Conservation (phyloP, 164 flowering plant genomes). For the Taxillus chinensis region DNA sequence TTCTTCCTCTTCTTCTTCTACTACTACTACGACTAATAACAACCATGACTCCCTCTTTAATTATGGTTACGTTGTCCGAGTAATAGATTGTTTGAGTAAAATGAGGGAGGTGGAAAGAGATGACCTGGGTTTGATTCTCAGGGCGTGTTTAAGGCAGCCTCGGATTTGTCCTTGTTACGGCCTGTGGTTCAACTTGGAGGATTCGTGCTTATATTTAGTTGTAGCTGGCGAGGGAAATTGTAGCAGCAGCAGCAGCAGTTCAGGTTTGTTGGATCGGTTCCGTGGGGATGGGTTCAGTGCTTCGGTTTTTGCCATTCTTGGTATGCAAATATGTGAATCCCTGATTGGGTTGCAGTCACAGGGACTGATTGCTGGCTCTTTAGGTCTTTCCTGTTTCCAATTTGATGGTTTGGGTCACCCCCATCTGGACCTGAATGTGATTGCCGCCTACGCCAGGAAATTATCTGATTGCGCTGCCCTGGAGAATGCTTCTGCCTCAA, state of each 20-base stretch:
- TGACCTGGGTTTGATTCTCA: conserved; percentile 37
- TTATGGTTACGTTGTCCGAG: conserved; percentile 29
- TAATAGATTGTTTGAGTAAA: conserved; percentile 38
- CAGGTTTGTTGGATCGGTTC: conserved; percentile 14
- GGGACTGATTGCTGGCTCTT: conserved; percentile 49
- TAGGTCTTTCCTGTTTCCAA: conserved; percentile 38
- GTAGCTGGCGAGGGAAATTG: conserved; percentile 43
- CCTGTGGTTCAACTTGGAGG: conserved; percentile 53
- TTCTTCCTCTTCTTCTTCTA: neutral
- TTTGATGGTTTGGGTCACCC: conserved; percentile 45
- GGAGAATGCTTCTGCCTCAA: conserved; percentile 9
- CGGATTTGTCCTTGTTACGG: conserved; percentile 45
- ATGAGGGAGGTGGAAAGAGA: conserved; percentile 35
- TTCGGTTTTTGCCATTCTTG: conserved; percentile 29
- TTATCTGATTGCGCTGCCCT: conserved; percentile 17
- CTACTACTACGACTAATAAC: too few species aligned
- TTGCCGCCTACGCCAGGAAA: conserved; percentile 38
- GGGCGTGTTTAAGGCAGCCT: conserved; percentile 14
- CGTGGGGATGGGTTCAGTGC: conserved; percentile 1
- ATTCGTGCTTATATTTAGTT: conserved; percentile 47
- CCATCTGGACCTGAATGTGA: conserved; percentile 32
- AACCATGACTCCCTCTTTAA: conserved; percentile 22
- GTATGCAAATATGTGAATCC: conserved; percentile 60
- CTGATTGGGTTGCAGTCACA: conserved; percentile 41
- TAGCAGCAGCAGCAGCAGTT: neutral